Evolutionary conservation across 176 grass and related monocot species (phyloP).

Genomic region (Triticum turgidum): DNA sequence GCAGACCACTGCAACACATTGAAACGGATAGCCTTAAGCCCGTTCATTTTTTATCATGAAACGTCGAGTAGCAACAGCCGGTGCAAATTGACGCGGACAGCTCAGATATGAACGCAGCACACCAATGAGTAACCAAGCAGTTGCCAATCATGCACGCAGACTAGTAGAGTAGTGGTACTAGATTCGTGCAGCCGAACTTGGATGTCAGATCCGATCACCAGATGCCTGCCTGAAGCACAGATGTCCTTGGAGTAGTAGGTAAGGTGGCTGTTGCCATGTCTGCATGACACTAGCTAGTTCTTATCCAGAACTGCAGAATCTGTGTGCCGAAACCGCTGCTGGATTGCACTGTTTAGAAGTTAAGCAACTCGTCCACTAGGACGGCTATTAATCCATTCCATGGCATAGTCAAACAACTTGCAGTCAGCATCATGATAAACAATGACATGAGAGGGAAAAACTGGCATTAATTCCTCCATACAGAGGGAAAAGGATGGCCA

Average conservation of each 20-base stretch:
- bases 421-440: background rate
- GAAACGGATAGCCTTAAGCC: background rate
- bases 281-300: slow-evolving; percentile 15
- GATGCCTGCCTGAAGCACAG: slow-evolving; percentile 19
- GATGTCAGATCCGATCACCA: background rate
- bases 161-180: no score
- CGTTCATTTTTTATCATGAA: no score
- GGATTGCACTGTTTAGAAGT: background rate
- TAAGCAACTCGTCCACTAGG: slow-evolving; percentile 1
- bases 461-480: background rate
- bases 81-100: background rate
- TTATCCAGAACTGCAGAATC: slow-evolving; percentile 26
- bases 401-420: background rate
- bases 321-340: background rate
- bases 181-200: background rate
- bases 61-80: no score
- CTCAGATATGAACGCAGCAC: background rate
- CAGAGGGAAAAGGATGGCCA: no score
- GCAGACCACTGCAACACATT: background rate
- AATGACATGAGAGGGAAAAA: background rate
- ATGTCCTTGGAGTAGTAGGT: background rate
- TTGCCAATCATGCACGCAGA: slow-evolving; percentile 12
- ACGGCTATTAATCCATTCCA: background rate
- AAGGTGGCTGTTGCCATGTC: background rate
- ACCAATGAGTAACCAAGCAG: background rate